Base-by-base conservation (phyloP, 202 grass and related monocot species). In the Hordeum pubiflorum region DNA sequence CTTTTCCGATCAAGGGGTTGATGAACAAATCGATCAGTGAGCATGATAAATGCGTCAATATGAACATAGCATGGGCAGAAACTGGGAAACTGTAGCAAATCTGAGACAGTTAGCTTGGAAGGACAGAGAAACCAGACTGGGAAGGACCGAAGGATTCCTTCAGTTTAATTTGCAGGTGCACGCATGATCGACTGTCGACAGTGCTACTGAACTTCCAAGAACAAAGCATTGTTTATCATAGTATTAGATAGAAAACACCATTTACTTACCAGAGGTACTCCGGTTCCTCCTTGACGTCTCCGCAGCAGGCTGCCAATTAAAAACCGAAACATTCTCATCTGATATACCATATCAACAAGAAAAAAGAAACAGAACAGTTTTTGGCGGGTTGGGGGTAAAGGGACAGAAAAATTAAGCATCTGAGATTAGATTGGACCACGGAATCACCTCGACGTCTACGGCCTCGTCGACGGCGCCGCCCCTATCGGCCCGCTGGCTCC, bases 231-330 rank as follows among this genome's bases (percentile, higher is more conserved):
- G 15, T 5, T 63, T 9, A 33, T 58, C 23, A 61, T 65, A n/a
- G n/a, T n/a, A 14, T 4, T 36, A 10, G 4, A 4, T 54, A 3
- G 5, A n/a, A 36, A 37, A 37, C 32, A 37, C 38, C 7, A 39
- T 22, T 84, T 76, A 91, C 89, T 84, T 76, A 91, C 89, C 89
- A 82, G 74, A 70, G 52, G 89, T 87, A 8, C 41, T 75, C 0
- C 86, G 70, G 81, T 72, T 91, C 62, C 83, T 91, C 78, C 63
- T 91, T 6, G 78, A 89, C 32, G 81, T 74, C 14, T 86, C 86
- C 24, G 69, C 50, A 55, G 40, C 86, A 22, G 63, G 84, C 92
- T 94, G 74, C n/a, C 32, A 65, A 80, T 68, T 10, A 57, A 46
- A 69, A 77, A 50, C 48, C 0, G 31, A 48, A 15, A 31, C 59